Percentiles rank a stretch among this genome's conserved stretches.
Conservation (phyloP, 805 yeast species). For the Grigorovia yakushimaensis region DNA sequence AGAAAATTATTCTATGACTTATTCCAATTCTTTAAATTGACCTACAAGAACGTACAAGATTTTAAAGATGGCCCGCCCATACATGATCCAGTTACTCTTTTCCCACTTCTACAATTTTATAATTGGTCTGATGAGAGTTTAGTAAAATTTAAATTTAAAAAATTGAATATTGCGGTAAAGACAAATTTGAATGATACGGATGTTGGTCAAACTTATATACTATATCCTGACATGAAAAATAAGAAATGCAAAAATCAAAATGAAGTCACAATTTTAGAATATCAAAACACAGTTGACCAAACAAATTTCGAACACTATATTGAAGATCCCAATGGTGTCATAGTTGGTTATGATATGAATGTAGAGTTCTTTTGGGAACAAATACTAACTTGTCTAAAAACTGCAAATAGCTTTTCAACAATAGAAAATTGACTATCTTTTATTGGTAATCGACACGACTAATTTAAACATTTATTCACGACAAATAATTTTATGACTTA, state of each 20-base stretch:
- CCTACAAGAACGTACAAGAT: conserved; percentile 35
- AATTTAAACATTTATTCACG: neutral
- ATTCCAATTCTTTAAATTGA: conserved; percentile 39
- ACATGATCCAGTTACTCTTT: conserved; percentile 72
- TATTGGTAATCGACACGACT: neutral
- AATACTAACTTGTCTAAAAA: conserved; percentile 31
- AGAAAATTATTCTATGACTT: conserved; percentile 48
- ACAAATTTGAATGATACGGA: conserved; percentile 38
- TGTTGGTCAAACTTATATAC: conserved; percentile 43
- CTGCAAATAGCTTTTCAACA: conserved; percentile 28
- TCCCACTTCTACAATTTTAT: conserved; percentile 42
- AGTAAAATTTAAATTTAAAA: conserved; percentile 13
- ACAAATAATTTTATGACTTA: neutral
- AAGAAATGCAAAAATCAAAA: no score
- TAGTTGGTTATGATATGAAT: conserved; percentile 34
- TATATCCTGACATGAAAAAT: no score
- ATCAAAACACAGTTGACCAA: no score
- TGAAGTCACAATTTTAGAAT: no score
- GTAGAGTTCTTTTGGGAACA: conserved; percentile 39
- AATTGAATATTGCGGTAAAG: conserved; percentile 20
- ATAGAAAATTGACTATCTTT: conserved; percentile 7
- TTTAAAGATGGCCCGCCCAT: conserved; percentile 57
- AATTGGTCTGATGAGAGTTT: conserved; percentile 18
- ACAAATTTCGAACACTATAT: neutral
- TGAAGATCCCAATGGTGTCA: conserved; percentile 25